Percentiles rank a stretch among this genome's conserved stretches.
Conservation (phyloP, 257 asterid species). For the Phtheirospermum japonicum region DNA sequence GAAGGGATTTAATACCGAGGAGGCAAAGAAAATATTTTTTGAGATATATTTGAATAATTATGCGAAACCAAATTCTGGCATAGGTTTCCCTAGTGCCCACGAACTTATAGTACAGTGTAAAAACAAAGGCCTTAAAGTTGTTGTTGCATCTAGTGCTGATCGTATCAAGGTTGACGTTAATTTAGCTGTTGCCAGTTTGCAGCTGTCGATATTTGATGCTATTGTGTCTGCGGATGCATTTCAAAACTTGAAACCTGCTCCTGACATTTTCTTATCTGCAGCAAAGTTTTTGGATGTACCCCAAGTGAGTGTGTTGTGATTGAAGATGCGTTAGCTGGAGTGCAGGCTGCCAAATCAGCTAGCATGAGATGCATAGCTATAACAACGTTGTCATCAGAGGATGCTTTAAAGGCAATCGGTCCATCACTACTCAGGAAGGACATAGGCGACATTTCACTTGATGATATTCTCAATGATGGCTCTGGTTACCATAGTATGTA, state of each 20-base stretch:
- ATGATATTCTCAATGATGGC: slow-evolving; percentile 90
- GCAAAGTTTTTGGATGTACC: slow-evolving; percentile 79
- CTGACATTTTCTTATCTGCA: slow-evolving; percentile 95
- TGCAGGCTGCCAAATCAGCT: slow-evolving; percentile 96
- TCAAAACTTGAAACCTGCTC: slow-evolving; percentile 95
- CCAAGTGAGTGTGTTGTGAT: slow-evolving; percentile 90
- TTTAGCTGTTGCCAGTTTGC: no score
- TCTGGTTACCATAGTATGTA: slow-evolving; percentile 84
- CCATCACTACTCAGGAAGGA: slow-evolving; percentile 86
- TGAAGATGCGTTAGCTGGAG: slow-evolving; percentile 98
- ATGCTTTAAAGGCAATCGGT: slow-evolving; percentile 54
- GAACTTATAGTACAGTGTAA: no score
- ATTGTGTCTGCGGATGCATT: slow-evolving; percentile 98
- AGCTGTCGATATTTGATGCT: no score
- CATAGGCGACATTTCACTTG: slow-evolving; percentile 73
- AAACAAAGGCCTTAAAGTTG: no score
- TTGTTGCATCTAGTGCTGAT: no score
- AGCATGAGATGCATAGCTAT: slow-evolving; percentile 98
- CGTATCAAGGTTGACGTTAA: no score
- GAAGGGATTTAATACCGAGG: slow-evolving; percentile 71
- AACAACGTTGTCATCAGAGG: slow-evolving; percentile 77
- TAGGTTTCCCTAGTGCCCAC: no score
- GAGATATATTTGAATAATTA: slow-evolving; percentile 93
- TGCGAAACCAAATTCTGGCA: slow-evolving; percentile 90
- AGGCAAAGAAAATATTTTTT: slow-evolving; percentile 87